Base-by-base conservation (phyloP, 345 rosid species). In the Zanthoxylum bungeanum region DNA sequence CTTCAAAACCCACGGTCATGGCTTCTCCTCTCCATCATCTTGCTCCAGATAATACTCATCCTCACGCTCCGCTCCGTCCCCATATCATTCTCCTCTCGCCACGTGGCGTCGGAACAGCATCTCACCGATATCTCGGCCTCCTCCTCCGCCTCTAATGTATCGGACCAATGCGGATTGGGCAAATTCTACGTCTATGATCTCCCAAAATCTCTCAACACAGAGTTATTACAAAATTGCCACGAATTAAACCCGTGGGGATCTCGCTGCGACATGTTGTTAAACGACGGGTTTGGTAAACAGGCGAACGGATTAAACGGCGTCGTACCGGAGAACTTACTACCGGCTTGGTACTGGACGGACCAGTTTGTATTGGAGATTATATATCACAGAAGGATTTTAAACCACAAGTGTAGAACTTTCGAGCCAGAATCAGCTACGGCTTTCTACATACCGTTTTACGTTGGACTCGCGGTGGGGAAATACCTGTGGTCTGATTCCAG, bases 331-430 rank as follows among this genome's bases (percentile, higher is more conserved):
- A 77, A 78, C 70, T 58, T 95, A 58, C 78, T 85, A 17, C 87
- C 89, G 14, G 89, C 97, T 0, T 95, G 99, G 99, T 86, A 83
- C 77, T 84, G 96, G 94, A 93, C 99, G 0, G 97, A 95, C 39
- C 98, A 95, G 77, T 93, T 95, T 71, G 92, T 86, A 2, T 74
- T 86, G 57, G 98, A 95, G 73, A 68, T 95, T n/a, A 82, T 95
- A 5, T 91, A 88, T 75, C 98, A 93, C 70, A 87, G 87, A 79
- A 81, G 97, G 74, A 75, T 96, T 22, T 73, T 89, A 22, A 91
- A 87, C 59, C 93, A 96, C 77, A 80, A 70, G 58, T 93, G 99
- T 63, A 73, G 96, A 63, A 93, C 97, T 4, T 40, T 44, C 59
- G 93, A 89, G 65, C 88, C 94, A 5, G 82, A 65, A 22, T 80